Evolutionary conservation across 176 grass and related monocot species (phyloP), one percentile per base, ranked within the genome.

Genomic region (Typha latifolia): DNA sequence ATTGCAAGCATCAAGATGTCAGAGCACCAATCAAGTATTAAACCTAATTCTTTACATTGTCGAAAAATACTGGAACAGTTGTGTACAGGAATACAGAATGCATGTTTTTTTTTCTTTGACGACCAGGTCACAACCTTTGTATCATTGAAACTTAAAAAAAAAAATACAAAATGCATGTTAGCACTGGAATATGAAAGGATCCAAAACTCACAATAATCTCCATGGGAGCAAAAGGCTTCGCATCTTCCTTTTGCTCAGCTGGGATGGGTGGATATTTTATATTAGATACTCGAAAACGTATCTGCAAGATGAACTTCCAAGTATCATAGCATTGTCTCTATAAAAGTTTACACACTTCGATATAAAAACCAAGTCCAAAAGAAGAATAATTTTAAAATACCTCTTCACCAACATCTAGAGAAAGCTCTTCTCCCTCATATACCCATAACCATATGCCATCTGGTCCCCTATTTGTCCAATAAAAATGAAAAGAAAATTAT

Each of bases 351-450:
- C 69, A 65, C 2, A 69, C 13, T 63, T 51, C 2, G 51, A 57
- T 34, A 43, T 26, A 48, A 34, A 70, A 74, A 31, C 48, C 47
- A 49, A 63, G 62, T 9, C 67, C 22, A 70, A 34, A 11, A 14
- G 48, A 79, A 78, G 49, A 66, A 21, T 63, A 20, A 62, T 7
- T 50, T 22, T n/a, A 49, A 65, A 26, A 67, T 57, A 97, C 93
- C 83, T 97, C 93, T 70, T 97, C 93, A 84, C 87, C 80, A 66
- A 84, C 47, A 86, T 89, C 88, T 71, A 97, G 78, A 73, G 80
- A 56, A 69, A 84, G 77, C 18, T 87, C 89, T 68, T 75, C 78
- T 27, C 4, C 48, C n/a, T 87, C 78, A 32, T 69, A 67, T 71
- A 57, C 73, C 70, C 82, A 62, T 49, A 89, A 47, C 89, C 94